phyloP scores from a whole-genome alignment of 2,329 filamentous ascomycete genomes.

The Fusarium dimerum region DNA sequence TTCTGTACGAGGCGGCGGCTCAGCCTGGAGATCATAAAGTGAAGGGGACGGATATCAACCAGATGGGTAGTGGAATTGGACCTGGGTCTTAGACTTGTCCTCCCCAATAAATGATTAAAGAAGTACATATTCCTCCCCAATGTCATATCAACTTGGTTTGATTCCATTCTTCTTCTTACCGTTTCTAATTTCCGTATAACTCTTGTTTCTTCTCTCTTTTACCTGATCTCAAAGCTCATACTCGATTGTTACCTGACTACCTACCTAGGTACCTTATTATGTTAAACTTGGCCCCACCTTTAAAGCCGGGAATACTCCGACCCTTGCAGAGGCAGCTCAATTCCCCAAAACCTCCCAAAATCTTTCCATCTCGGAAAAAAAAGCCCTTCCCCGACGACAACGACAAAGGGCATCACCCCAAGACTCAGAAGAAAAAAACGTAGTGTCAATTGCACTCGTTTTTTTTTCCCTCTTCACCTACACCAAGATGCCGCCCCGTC shows the following conservation, averaged over 20 bases:
- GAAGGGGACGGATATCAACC: slow-evolving; percentile 56
- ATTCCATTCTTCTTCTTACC: not conserved
- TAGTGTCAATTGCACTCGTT: slow-evolving; percentile 15
- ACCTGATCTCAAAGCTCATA: not conserved
- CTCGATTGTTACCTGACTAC: too few species aligned
- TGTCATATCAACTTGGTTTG: too few species aligned
- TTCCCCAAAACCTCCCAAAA: slow-evolving; percentile 23
- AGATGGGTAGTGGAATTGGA: slow-evolving; percentile 56
- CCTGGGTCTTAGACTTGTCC: slow-evolving; percentile 33
- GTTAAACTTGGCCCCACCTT: not conserved
- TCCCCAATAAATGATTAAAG: not conserved
- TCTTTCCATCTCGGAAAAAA: slow-evolving; percentile 12
- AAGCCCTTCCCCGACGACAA: slow-evolving; percentile 11
- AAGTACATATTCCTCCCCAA: not conserved
- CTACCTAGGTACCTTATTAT: too few species aligned
- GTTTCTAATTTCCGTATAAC: not conserved
- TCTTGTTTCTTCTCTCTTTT: not conserved
- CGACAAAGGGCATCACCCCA: slow-evolving; percentile 5
- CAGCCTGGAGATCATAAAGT: slow-evolving; percentile 85
- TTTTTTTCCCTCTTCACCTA: slow-evolving; percentile 11
- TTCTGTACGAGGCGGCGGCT: slow-evolving; percentile 90
- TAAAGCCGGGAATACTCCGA: slow-evolving; percentile 26
- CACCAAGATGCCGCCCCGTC: slow-evolving; percentile 46
- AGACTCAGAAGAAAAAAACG: slow-evolving; percentile 6
- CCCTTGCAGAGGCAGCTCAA: slow-evolving; percentile 12